Base-by-base conservation (phyloP, 2,329 filamentous ascomycete species). In the Teratosphaeria destructans region DNA sequence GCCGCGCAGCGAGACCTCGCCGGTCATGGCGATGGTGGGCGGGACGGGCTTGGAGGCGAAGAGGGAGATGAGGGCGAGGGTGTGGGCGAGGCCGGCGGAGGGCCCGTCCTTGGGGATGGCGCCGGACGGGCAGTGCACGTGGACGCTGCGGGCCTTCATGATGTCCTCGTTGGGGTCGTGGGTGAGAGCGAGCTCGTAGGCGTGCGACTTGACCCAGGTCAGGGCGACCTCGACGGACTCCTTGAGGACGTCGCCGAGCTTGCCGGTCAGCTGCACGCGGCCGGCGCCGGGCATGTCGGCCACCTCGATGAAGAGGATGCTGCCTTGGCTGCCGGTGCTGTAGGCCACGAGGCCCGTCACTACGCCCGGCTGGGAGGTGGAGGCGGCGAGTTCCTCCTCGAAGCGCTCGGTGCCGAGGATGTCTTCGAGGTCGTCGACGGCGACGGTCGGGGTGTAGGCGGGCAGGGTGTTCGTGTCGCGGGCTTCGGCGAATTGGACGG, bases 291-390 rank as follows among this genome's bases (percentile, higher is more conserved):
- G 94, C 91, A 97, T 97, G 71, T 96, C 92, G 11, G 93, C 90
- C 53, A 96, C 90, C 76, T 99, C 94, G 68, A 99, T 99, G 79
- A 99, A 99, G 59, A 99, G 82, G 69, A 99, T 99, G 71, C 89
- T 92, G 63, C 94, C 94, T 73, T 96, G 93, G 55, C 91, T 91
- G 56, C 94, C 93, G 3, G 87, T 88, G 70, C 87, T 90, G 77
- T 96, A 99, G 8, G 94, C 94, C 16, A 99, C 94, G 35, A 99
- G 85, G 14, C 94, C 94, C 0, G 94, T 99, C 43, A 99, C 93
- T 59, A 99, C 89, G 59, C 94, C 94, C 1, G 94, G 93, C 19
- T 91, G 85, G 65, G 72, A 80, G 47, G 84, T 84, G 70, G 89
- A 90, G 73, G 95, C 93, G 12, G 94, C 90, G 68, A 99, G 90